phyloP scores from a whole-genome alignment of 257 asterid genomes.

The Primulina tabacum region DNA sequence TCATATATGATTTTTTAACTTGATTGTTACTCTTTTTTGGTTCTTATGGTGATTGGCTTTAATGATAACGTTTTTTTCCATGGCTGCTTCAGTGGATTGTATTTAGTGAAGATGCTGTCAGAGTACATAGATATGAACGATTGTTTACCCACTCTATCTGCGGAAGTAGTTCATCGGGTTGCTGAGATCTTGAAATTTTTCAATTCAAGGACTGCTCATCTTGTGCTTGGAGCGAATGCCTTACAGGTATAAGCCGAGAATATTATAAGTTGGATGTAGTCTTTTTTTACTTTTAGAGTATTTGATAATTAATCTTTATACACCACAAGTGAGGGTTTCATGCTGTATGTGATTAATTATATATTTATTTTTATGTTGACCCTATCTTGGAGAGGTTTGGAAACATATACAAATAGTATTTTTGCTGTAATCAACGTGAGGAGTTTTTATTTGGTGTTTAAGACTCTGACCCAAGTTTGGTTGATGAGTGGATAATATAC shows the following conservation, averaged over 20 bases:
- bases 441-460: conserved; percentile 19
- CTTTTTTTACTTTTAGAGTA: conserved; percentile 18
- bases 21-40: conserved; percentile 15
- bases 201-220: conserved; percentile 94
- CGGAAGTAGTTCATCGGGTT: conserved; percentile 90
- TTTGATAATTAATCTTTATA: conserved; percentile 3
- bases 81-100: conserved; percentile 73
- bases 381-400: conserved; percentile 1
- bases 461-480: conserved; percentile 12
- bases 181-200: conserved; percentile 90
- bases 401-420: conserved; percentile 9
- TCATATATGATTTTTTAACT: conserved; percentile 1
- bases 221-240: conserved; percentile 99
- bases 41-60: conserved; percentile 14
- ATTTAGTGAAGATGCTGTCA: conserved; percentile 93
- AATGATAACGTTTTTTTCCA: conserved; percentile 12
- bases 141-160: conserved; percentile 71
- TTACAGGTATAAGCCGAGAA: conserved; percentile 61
- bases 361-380: conserved; percentile 14
- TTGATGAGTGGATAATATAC: background rate
- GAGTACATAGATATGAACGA: conserved; percentile 83
- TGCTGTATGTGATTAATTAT: conserved; percentile 7
- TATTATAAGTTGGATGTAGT: conserved; percentile 11
- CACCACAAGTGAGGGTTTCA: conserved; percentile 2
- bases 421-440: background rate